Percentiles rank a stretch among this genome's conserved stretches.
Evolutionary conservation across 306 rosid genomes (phyloP).

Genomic region (Dalbergia cochinchinensis): DNA sequence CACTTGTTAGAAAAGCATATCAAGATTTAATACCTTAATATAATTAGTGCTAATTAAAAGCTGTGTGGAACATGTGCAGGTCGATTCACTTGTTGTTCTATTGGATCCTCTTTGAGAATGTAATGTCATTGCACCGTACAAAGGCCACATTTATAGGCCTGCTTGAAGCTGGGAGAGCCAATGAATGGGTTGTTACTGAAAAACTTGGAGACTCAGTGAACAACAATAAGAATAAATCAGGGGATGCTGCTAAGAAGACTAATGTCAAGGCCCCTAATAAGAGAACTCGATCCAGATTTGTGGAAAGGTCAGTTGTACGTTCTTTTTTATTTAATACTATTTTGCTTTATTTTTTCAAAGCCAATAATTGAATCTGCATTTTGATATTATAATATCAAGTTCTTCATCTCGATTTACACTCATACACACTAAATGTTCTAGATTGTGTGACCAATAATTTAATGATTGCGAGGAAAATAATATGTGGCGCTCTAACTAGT

Average conservation of each 20-base stretch:
- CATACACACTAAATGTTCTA: constrained; percentile 28
- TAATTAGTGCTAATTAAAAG: constrained; percentile 6
- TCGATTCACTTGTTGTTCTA: constrained; percentile 94
- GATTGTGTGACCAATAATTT: constrained; percentile 40
- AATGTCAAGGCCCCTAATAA: constrained; percentile 61
- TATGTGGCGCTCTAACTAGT: constrained; percentile 15
- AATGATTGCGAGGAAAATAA: constrained; percentile 46
- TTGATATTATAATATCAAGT: constrained; percentile 17
- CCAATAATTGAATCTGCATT: constrained; percentile 32
- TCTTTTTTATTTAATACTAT: background rate
- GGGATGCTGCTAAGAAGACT: constrained; percentile 78
- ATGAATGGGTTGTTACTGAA: constrained; percentile 99
- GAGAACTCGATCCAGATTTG: constrained; percentile 68
- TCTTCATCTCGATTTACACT: constrained; percentile 32
- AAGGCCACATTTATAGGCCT: constrained; percentile 92
- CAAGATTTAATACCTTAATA: too few species aligned
- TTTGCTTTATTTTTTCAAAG: background rate
- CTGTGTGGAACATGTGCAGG: constrained; percentile 55
- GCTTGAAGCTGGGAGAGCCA: constrained; percentile 82
- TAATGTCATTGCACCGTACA: constrained; percentile 98
- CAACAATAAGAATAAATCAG: constrained; percentile 78
- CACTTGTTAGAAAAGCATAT: too few species aligned
- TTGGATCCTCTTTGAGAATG: constrained; percentile 99
- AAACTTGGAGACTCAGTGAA: constrained; percentile 87
- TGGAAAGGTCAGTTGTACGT: constrained; percentile 73